Conservation (phyloP, 371 early-diverging fungal species). For the Lichtheimia ramosa region DNA sequence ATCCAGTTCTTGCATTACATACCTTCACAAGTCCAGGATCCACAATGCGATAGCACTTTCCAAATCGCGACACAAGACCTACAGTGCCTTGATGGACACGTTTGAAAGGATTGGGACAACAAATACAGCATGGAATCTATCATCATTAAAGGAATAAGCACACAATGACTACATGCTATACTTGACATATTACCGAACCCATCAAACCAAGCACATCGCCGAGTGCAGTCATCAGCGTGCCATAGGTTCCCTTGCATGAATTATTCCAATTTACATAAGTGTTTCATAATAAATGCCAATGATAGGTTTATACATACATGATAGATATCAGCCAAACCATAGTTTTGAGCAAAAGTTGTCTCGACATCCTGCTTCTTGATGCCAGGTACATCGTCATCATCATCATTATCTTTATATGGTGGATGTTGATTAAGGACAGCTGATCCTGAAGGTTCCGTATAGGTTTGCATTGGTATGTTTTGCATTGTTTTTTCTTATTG, state of each 20-base stretch:
- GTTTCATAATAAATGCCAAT: no score
- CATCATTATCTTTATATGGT: slow-evolving; percentile 10
- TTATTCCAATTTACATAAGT: no score
- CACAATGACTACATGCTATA: no score
- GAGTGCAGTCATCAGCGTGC: slow-evolving; percentile 46
- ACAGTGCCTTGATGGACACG: slow-evolving; percentile 67
- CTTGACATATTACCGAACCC: slow-evolving; percentile 43
- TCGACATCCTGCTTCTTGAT: slow-evolving; percentile 33
- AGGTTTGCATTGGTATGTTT: no score
- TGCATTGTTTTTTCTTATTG: no score
- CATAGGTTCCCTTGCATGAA: slow-evolving; percentile 38
- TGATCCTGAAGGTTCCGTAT: no score
- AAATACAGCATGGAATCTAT: slow-evolving; percentile 49
- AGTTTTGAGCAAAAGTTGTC: slow-evolving; percentile 31
- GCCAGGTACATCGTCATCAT: slow-evolving; percentile 17
- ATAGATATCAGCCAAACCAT: slow-evolving; percentile 22
- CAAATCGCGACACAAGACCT: slow-evolving; percentile 79
- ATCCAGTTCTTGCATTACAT: background rate
- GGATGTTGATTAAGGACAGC: no score
- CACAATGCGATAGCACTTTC: slow-evolving; percentile 81
- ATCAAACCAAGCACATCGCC: slow-evolving; percentile 41
- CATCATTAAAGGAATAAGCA: no score
- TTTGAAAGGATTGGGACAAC: slow-evolving; percentile 81
- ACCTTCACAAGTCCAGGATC: slow-evolving; percentile 85
- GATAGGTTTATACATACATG: slow-evolving; percentile 14